These are phyloP conservation scores for Malus fusca DNA, from an alignment of 306 rosid genomes.

Conservation along the genomic window DNA sequence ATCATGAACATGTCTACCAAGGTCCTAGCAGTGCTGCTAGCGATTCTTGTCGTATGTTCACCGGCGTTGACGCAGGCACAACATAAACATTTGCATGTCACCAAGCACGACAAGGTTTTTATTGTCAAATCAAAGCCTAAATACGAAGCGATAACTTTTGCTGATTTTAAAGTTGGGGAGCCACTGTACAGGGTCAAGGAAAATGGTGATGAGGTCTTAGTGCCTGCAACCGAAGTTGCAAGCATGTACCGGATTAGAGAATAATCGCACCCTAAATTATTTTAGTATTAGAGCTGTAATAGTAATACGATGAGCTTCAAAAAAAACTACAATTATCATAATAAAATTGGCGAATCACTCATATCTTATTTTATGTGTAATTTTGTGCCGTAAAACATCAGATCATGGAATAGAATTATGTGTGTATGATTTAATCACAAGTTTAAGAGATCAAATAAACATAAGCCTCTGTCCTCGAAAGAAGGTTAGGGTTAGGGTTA, in stretches of 20 bases:
- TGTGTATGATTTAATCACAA: not conserved
- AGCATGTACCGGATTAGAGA: not conserved
- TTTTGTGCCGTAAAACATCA: not conserved
- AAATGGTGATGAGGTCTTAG: not conserved
- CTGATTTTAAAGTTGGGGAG: not conserved
- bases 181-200: not conserved
- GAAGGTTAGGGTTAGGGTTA: no score
- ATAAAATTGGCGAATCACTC: no score
- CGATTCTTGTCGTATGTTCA: not conserved
- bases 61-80: not conserved
- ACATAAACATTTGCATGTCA: not conserved
- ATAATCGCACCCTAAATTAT: not conserved
- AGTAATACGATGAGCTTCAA: no score
- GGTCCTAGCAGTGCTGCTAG: not conserved
- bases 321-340: no score
- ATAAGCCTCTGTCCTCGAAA: no score
- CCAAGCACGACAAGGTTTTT: not conserved
- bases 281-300: no score
- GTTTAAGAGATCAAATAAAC: not conserved
- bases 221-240: not conserved
- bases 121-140: not conserved
- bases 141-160: not conserved
- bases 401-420: not conserved
- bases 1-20: not conserved
- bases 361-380: not conserved